Base-by-base conservation (phyloP, 169 alveolate genomes). In the Plasmodium cynomolgi region DNA sequence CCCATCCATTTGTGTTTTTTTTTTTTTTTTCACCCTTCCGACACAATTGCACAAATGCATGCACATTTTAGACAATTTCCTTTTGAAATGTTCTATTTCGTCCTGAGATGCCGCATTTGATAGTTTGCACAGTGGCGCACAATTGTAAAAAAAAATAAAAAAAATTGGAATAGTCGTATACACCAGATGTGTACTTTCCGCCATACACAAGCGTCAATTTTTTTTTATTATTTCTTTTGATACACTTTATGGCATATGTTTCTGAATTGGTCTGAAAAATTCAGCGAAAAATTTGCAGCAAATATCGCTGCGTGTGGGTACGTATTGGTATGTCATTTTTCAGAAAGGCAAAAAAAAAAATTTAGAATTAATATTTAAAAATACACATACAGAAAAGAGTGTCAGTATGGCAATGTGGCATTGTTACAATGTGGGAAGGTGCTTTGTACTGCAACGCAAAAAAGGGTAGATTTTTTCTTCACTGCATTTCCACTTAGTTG, bases 121-220 rank as follows among this genome's bases (percentile, higher is more conserved):
- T 75, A 17, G 31, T 80, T 84, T 84, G 92, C 92, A 84, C 92
- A 84, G 50, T 71, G 75, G 92, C 84, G 92, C 92, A 84, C 92
- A 84, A 83, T 83, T 31, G 72, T 62, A 47, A 44, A 15, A 39
- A 37, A 84, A 84, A 54, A 84, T 7, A 71, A 72, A 72, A 84
- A 50, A 71, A 84, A 71, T 39, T 34, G 33, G 58, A 71, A 72
- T 11, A 84, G 79, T 29, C 2, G 90, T 39, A 82, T 23, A 82
- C 20, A 50, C 20, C 26, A 31, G n/a, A 81, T 81, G 15, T 77
- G 20, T 77, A 39, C 50, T 77, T 77, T 8, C 41, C 50, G 84
- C 58, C 9, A 37, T 77, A 77, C 15, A 37, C 50, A 77, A 77
- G 23, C 26, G 31, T 77, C 50, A 37, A 37, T 31, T 77, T n/a